A percentile compares a stretch with the other conserved stretches of the same genome.
phyloP scores from a whole-genome alignment of 2,329 filamentous ascomycete genomes.

The Xylaria arbuscula region DNA sequence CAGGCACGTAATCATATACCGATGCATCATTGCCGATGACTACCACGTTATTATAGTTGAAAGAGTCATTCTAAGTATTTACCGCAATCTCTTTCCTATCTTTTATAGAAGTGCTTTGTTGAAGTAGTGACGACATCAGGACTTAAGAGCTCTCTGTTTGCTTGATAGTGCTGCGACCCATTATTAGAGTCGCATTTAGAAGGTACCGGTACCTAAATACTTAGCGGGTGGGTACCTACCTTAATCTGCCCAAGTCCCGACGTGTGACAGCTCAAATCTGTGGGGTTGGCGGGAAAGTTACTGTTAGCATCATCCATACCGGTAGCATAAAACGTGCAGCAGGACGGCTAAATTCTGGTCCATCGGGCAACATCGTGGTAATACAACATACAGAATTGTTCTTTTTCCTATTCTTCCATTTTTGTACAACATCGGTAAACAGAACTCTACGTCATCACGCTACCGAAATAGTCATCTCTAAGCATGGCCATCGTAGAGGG shows the following conservation, averaged over 20 bases:
- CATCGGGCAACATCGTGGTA: background rate
- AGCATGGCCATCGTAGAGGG: constrained; percentile 61
- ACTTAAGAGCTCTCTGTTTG: background rate
- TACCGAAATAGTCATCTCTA: background rate
- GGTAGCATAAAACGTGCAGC: background rate
- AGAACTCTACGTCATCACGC: constrained; percentile 1
- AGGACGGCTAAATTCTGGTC: background rate
- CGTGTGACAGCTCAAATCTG: background rate
- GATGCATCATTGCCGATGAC: no score
- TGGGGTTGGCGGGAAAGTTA: background rate
- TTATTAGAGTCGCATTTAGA: no score
- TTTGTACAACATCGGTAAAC: background rate
- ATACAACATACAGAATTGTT: background rate
- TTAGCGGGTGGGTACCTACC: no score
- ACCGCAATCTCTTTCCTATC: no score
- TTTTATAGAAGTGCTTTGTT: no score
- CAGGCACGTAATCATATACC: no score
- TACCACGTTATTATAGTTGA: background rate
- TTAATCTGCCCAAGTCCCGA: background rate
- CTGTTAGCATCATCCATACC: background rate
- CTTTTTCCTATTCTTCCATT: background rate
- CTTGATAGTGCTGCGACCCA: background rate
- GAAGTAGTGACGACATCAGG: background rate
- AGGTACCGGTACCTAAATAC: no score
- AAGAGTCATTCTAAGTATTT: background rate